Base-by-base conservation (phyloP, 2,329 filamentous ascomycete genomes). In the Capronia coronata region DNA sequence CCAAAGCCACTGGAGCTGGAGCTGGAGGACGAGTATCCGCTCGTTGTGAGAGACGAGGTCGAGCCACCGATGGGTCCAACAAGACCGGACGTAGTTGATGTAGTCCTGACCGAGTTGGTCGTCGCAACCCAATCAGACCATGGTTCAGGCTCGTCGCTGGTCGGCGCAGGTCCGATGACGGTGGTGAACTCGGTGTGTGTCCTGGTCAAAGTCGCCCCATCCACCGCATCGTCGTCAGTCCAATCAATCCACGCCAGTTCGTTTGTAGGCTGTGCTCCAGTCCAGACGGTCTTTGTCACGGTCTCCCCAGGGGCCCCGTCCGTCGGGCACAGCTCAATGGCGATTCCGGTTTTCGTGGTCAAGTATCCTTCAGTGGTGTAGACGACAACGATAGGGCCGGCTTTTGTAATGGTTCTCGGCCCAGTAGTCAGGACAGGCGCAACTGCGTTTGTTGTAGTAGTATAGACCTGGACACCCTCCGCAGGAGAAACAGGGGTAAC, bases 311-410 rank as follows among this genome's bases (percentile, higher is more conserved):
- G 45, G n/a, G 25, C 45, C 11, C 49, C 43, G 7, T 38, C 25
- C 34, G 44, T 48, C 2, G 48, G 40, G 23, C 23, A 44, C 39
- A 54, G 35, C 37, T 51, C 51, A 38, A 54, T 45, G 10, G 27
- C 48, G 9, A 54, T 48, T 18, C 51, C 51, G 21, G 51, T 54
- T 42, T 54, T 54, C 23, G 51, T 54, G 5, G 44, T 51, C 39
- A 48, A 35, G 16, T 42, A 38, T 11, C 43, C 51, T 22, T 39
- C 44, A 13, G 48, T 54, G 8, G 35, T 38, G 27, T 62, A 66
- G 68, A 63, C 77, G 82, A 62, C 75, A 78, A 65, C 49, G 68
- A 73, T 32, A 68, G 77, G 21, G 65, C 71, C 47, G 19, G 51
- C 51, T 27, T 51, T 51, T 32, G 51, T 48, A 13, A 51, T 45